A percentile compares a stretch with the other conserved stretches of the same genome.
Conservation (phyloP, 208 protist species). For the Acanthamoeba lenticulata region DNA sequence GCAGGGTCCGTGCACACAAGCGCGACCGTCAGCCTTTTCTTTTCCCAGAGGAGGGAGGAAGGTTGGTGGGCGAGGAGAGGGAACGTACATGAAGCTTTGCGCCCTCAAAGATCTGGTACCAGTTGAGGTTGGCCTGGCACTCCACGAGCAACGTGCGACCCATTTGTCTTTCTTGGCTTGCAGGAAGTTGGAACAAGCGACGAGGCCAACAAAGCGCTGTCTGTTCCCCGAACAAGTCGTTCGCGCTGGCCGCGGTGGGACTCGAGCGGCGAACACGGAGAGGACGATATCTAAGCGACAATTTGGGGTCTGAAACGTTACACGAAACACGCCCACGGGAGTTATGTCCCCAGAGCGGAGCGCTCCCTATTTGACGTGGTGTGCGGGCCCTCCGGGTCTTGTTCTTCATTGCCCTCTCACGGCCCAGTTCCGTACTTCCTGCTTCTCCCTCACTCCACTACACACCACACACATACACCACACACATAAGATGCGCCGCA, state of each 20-base stretch:
- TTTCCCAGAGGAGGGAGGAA: too few species aligned
- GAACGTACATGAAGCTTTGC: background rate
- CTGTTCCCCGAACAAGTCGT: too few species aligned
- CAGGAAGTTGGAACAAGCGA: background rate
- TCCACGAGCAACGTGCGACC: conserved; percentile 53
- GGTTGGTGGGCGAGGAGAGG: too few species aligned
- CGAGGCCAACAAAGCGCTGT: too few species aligned
- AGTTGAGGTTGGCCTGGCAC: conserved; percentile 58
- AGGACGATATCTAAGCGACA: too few species aligned
- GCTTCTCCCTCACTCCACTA: background rate
- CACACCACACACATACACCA: background rate
- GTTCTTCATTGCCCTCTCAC: too few species aligned
- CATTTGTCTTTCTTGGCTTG: background rate
- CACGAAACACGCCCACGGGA: too few species aligned
- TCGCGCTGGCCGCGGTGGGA: too few species aligned
- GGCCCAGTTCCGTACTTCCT: background rate
- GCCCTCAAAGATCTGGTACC: conserved; percentile 58
- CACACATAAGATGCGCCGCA: background rate
- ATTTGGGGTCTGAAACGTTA: too few species aligned
- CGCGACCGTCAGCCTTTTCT: too few species aligned
- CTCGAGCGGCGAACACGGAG: too few species aligned
- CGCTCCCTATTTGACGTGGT: background rate
- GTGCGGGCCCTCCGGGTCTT: background rate
- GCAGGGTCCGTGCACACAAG: too few species aligned
- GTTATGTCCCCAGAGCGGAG: background rate